phyloP scores from a whole-genome alignment of 2,329 filamentous ascomycete genomes.

The Hymenoscyphus fructigenus region DNA sequence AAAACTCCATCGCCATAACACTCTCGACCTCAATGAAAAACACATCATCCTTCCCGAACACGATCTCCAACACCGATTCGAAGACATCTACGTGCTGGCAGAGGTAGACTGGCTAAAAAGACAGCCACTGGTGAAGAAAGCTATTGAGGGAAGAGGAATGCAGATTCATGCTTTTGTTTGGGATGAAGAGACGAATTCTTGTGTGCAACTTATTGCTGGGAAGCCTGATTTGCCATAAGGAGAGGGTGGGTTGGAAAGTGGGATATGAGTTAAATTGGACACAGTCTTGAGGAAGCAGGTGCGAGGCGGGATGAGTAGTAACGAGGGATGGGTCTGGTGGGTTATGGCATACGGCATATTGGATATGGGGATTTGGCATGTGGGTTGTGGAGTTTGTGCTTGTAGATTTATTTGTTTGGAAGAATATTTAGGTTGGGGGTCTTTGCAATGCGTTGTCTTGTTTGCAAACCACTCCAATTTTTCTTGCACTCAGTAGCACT shows the following conservation, averaged over 20 bases:
- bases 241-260: background rate
- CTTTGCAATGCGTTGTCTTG: too few relatives aligned
- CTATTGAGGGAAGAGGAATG: slow-evolving; percentile 57
- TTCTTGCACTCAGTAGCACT: too few relatives aligned
- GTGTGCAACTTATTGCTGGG: slow-evolving; percentile 51
- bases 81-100: slow-evolving; percentile 61
- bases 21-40: slow-evolving; percentile 13
- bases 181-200: slow-evolving; percentile 54
- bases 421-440: too few relatives aligned
- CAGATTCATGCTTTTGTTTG: slow-evolving; percentile 64
- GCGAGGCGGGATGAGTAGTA: too few relatives aligned
- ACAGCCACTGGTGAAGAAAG: slow-evolving; percentile 59
- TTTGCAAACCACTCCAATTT: too few relatives aligned
- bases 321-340: too few relatives aligned
- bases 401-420: too few relatives aligned
- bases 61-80: slow-evolving; percentile 51
- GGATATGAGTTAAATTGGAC: too few relatives aligned
- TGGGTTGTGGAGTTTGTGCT: too few relatives aligned
- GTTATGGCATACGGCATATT: too few relatives aligned
- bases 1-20: slow-evolving; percentile 25
- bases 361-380: too few relatives aligned
- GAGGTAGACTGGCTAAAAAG: slow-evolving; percentile 56
- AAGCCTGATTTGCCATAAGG: slow-evolving; percentile 17
- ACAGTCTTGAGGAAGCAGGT: too few relatives aligned
- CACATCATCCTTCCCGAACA: slow-evolving; percentile 24